Evolutionary conservation across 2,329 filamentous ascomycete species (phyloP).

Genomic region (Fusarium newnesense): DNA sequence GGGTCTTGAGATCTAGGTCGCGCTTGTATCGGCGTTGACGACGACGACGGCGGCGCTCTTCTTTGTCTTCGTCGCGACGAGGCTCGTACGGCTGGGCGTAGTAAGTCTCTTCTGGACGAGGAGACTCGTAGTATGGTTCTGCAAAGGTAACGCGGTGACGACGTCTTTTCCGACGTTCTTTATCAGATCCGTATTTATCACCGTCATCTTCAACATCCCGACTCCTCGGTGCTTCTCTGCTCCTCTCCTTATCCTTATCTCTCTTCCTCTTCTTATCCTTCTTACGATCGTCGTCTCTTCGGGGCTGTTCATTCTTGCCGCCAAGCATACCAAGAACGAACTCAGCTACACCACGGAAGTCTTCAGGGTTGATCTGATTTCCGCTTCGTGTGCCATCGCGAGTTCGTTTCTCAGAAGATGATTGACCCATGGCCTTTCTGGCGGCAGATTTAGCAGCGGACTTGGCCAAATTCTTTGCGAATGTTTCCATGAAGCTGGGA

Average conservation of each 20-base stretch:
- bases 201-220: slow-evolving; percentile 16
- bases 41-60: slow-evolving; percentile 32
- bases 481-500: slow-evolving; percentile 37
- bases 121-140: slow-evolving; percentile 34
- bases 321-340: slow-evolving; percentile 41
- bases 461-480: slow-evolving; percentile 39
- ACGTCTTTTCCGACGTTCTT: slow-evolving; percentile 33
- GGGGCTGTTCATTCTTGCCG: slow-evolving; percentile 17
- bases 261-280: slow-evolving; percentile 32
- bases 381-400: slow-evolving; percentile 18
- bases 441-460: slow-evolving; percentile 42
- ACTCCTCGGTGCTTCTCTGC: slow-evolving; percentile 18
- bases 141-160: slow-evolving; percentile 40
- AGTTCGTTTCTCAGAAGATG: slow-evolving; percentile 17
- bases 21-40: slow-evolving; percentile 31
- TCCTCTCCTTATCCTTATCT: slow-evolving; percentile 22
- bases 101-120: slow-evolving; percentile 19
- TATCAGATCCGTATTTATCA: slow-evolving; percentile 30
- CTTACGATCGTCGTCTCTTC: slow-evolving; percentile 18
- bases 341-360: slow-evolving; percentile 37
- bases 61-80: slow-evolving; percentile 20
- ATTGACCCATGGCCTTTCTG: slow-evolving; percentile 36
- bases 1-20: slow-evolving; percentile 35
- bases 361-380: slow-evolving; percentile 34
- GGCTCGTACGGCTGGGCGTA: slow-evolving; percentile 22